Evolutionary conservation across 164 flowering plant genomes (phyloP).

Genomic region (Berberis vulgaris): DNA sequence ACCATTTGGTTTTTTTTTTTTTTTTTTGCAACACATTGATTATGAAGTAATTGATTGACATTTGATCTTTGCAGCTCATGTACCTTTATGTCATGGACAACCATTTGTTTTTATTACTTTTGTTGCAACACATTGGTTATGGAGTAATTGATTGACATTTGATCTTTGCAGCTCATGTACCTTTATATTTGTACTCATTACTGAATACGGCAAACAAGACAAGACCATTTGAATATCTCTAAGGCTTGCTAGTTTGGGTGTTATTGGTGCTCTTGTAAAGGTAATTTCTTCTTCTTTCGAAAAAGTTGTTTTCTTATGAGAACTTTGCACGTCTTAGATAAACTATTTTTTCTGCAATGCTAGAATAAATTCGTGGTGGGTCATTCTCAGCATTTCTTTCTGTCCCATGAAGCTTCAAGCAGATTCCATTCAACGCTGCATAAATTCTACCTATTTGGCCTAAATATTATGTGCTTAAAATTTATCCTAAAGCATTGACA

Average conservation of each 20-base stretch:
- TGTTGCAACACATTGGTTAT: background rate
- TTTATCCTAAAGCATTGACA: too few species aligned
- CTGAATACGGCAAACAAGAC: slow-evolving; percentile 81
- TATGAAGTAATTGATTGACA: background rate
- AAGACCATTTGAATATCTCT: slow-evolving; percentile 75
- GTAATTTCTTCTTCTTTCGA: slow-evolving; percentile 22
- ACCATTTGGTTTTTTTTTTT: background rate
- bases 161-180: slow-evolving; percentile 77
- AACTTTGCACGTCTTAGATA: background rate
- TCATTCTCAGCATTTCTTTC: too few species aligned
- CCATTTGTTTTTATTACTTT: background rate
- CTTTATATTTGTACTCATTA: slow-evolving; percentile 83
- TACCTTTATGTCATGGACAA: slow-evolving; percentile 47
- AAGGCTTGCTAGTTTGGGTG: slow-evolving; percentile 92
- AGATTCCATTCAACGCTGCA: too few species aligned
- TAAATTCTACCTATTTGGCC: too few species aligned
- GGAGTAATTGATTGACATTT: slow-evolving; percentile 1
- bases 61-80: slow-evolving; percentile 64
- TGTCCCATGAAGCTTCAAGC: too few species aligned
- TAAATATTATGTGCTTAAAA: too few species aligned
- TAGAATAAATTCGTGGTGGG: too few species aligned
- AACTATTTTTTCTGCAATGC: background rate
- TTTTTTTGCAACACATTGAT: background rate
- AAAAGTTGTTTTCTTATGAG: background rate
- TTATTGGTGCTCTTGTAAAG: slow-evolving; percentile 94